Percentiles rank a stretch among this genome's conserved stretches.
Conservation (phyloP, 1,139 yeast genomes). For the Blastobotrys raffinosifermentans region DNA sequence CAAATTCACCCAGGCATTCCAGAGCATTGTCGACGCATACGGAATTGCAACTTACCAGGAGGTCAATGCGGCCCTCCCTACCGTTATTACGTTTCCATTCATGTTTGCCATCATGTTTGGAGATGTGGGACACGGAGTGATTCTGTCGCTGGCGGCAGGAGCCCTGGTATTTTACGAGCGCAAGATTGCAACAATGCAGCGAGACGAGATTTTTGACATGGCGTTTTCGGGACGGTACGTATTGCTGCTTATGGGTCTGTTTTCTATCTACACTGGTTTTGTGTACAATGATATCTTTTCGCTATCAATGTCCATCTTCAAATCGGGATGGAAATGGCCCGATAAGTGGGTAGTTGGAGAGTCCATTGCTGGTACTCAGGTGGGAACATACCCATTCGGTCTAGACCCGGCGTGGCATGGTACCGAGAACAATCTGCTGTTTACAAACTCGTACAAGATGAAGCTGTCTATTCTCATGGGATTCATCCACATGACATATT, state of each 20-base stretch:
- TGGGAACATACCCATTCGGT: constrained; percentile 77
- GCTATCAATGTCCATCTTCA: constrained; percentile 77
- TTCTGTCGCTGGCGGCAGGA: constrained; percentile 67
- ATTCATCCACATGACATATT: constrained; percentile 88
- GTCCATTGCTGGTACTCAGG: constrained; percentile 53
- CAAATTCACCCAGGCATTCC: constrained; percentile 89
- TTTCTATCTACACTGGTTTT: constrained; percentile 90
- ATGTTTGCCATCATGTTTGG: constrained; percentile 99
- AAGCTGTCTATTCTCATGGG: constrained; percentile 93
- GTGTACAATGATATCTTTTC: constrained; percentile 92
- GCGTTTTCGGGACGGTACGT: constrained; percentile 91
- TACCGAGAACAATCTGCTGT: constrained; percentile 81
- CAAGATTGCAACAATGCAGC: constrained; percentile 55
- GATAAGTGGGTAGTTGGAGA: constrained; percentile 58
- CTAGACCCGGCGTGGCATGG: constrained; percentile 97
- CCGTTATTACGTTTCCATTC: constrained; percentile 93
- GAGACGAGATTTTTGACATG: constrained; percentile 96
- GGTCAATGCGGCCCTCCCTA: constrained; percentile 92
- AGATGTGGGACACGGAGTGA: constrained; percentile 91
- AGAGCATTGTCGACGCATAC: constrained; percentile 88
- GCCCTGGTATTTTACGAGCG: constrained; percentile 65
- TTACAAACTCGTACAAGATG: constrained; percentile 95
- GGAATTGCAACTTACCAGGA: constrained; percentile 93
- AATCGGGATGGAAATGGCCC: constrained; percentile 93
- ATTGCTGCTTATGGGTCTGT: constrained; percentile 80